These are phyloP conservation scores for Argentina anserina DNA, from an alignment of 306 rosid species.

Conservation along the genomic window DNA sequence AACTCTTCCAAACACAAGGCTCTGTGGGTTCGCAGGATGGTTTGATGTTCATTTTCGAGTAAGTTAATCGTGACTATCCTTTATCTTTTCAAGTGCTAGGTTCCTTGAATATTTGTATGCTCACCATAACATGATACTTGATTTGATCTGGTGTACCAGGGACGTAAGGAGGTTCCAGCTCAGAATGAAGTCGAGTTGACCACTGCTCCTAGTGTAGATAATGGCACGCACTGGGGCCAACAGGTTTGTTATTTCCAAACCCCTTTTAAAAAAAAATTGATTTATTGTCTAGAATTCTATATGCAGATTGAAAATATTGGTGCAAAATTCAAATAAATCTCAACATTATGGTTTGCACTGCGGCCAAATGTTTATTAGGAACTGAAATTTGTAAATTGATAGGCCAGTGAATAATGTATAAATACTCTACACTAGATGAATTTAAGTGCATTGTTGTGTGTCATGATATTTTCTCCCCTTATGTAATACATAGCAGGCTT, in stretches of 20 bases:
- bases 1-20: slow-evolving; percentile 48
- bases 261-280: no score
- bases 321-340: background rate
- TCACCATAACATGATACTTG: slow-evolving; percentile 6
- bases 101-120: slow-evolving; percentile 10
- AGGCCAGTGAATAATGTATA: background rate
- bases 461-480: background rate
- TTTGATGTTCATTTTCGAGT: slow-evolving; percentile 97
- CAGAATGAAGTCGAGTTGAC: slow-evolving; percentile 74
- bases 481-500: background rate
- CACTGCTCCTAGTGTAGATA: slow-evolving; percentile 73
- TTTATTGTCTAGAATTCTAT: background rate
- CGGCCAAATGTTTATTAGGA: background rate
- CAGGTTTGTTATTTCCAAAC: slow-evolving; percentile 52
- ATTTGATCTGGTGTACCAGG: slow-evolving; percentile 47
- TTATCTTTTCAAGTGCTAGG: background rate
- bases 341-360: background rate
- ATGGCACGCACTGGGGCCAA: slow-evolving; percentile 93
- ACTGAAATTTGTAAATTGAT: background rate
- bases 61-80: slow-evolving; percentile 29
- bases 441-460: background rate
- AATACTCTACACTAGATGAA: background rate
- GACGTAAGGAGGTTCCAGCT: slow-evolving; percentile 83
- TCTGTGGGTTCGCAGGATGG: slow-evolving; percentile 94
- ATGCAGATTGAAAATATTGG: background rate